These are phyloP conservation scores for Kandelia obovata DNA, from an alignment of 345 rosid species.

Conservation along the genomic window DNA sequence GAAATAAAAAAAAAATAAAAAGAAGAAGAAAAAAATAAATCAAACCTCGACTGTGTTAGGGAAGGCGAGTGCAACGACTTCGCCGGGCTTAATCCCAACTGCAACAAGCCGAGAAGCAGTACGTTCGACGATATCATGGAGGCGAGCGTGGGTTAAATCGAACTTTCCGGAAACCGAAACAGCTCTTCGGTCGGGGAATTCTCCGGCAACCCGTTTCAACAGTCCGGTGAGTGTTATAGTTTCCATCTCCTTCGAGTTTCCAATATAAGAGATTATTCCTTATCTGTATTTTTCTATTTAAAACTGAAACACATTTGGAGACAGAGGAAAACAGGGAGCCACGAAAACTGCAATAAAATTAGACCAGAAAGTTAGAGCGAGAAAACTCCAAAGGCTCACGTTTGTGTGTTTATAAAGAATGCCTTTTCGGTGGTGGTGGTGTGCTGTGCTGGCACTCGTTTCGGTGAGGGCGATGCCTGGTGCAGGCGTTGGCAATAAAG, in stretches of 20 bases:
- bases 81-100: conserved; percentile 46
- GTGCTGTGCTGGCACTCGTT: no score
- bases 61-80: conserved; percentile 60
- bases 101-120: conserved; percentile 49
- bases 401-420: no score
- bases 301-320: no score
- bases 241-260: conserved; percentile 28
- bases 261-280: no score
- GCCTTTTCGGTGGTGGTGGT: no score
- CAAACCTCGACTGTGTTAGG: conserved; percentile 69
- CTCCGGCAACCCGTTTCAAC: conserved; percentile 38
- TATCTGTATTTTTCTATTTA: no score
- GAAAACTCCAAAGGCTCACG: no score
- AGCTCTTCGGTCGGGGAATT: conserved; percentile 42
- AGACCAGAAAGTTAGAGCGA: no score
- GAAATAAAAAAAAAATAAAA: neutral
- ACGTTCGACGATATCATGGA: conserved; percentile 43
- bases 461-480: no score
- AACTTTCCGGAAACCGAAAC: conserved; percentile 40
- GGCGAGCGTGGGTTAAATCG: conserved; percentile 42
- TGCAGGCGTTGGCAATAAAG: no score
- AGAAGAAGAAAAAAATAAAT: neutral
- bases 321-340: no score
- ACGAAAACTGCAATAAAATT: no score
- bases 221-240: conserved; percentile 39